Conservation (phyloP, 352 stramenopile genomes). For the Globisporangium emineosum region DNA sequence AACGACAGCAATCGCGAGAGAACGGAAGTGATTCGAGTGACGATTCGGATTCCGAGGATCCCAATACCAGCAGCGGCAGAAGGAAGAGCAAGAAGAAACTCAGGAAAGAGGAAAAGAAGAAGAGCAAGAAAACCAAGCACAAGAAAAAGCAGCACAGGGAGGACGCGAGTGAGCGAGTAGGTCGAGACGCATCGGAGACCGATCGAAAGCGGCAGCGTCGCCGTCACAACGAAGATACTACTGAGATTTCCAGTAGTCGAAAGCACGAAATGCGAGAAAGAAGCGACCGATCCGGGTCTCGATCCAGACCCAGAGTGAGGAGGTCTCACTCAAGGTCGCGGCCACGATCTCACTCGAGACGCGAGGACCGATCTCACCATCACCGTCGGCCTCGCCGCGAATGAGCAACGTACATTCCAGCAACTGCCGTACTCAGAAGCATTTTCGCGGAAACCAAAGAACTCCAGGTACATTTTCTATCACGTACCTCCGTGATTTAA, state of each 20-base stretch:
- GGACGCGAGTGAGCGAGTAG: not conserved
- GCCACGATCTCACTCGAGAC: constrained; percentile 1
- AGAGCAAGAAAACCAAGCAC: constrained; percentile 9
- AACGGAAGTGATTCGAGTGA: constrained; percentile 15
- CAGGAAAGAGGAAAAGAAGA: constrained; percentile 17
- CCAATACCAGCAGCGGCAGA: constrained; percentile 12
- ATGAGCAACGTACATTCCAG: not conserved
- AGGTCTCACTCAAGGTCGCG: constrained; percentile 6
- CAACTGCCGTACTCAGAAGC: not conserved
- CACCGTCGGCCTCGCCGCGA: not conserved
- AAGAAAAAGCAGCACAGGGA: not conserved
- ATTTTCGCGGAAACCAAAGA: not conserved
- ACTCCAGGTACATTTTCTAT: not conserved
- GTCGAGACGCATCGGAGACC: not conserved
- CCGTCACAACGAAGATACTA: not conserved
- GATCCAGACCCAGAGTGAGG: not conserved
- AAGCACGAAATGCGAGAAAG: not conserved
- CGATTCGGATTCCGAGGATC: constrained; percentile 22
- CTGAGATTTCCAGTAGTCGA: not conserved
- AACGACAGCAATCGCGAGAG: constrained; percentile 25
- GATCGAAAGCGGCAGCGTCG: not conserved
- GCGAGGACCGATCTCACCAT: not conserved
- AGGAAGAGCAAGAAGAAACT: constrained; percentile 22
- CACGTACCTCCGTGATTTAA: not conserved
- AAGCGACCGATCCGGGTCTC: not conserved